These are phyloP conservation scores for Ehretia macrophylla DNA, from an alignment of 257 asterid species.

Conservation along the genomic window DNA sequence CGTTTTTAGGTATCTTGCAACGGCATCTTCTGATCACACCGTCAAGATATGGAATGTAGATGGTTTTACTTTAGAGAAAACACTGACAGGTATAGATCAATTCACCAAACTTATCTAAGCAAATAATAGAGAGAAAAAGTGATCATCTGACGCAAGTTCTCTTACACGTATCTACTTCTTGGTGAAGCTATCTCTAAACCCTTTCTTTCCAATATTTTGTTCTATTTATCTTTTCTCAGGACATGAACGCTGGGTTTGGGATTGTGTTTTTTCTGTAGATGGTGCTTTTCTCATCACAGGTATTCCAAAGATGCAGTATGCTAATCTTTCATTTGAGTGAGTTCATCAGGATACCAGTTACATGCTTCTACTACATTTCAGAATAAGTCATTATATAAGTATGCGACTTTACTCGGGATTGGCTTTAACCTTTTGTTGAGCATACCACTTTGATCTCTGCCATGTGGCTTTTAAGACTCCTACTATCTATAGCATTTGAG, in stretches of 20 bases:
- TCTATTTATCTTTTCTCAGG: slow-evolving; percentile 38
- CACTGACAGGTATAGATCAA: slow-evolving; percentile 53
- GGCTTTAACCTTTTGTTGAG: too few relatives aligned
- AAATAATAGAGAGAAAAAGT: not conserved
- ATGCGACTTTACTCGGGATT: too few relatives aligned
- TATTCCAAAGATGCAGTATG: slow-evolving; percentile 17
- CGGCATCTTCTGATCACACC: slow-evolving; percentile 90
- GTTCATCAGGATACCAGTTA: not conserved
- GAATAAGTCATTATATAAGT: too few relatives aligned
- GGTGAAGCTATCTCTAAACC: slow-evolving; percentile 2
- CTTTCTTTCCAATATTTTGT: slow-evolving; percentile 2
- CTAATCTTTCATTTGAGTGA: not conserved
- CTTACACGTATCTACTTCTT: not conserved
- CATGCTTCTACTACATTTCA: not conserved
- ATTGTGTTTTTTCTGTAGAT: slow-evolving; percentile 93
- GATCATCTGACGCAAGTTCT: not conserved
- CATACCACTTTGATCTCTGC: too few relatives aligned
- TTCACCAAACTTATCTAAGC: not conserved
- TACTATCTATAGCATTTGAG: too few relatives aligned
- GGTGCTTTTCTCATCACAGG: slow-evolving; percentile 95
- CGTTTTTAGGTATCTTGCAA: slow-evolving; percentile 69
- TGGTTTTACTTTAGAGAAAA: slow-evolving; percentile 85
- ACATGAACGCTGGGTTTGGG: slow-evolving; percentile 98
- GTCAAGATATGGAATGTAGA: slow-evolving; percentile 96
- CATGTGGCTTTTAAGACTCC: too few relatives aligned